A percentile compares a stretch with the other conserved stretches of the same genome.
These are phyloP conservation scores for Protomyces macrosporus DNA, from an alignment of 1,139 yeast species.

Conservation along the genomic window DNA sequence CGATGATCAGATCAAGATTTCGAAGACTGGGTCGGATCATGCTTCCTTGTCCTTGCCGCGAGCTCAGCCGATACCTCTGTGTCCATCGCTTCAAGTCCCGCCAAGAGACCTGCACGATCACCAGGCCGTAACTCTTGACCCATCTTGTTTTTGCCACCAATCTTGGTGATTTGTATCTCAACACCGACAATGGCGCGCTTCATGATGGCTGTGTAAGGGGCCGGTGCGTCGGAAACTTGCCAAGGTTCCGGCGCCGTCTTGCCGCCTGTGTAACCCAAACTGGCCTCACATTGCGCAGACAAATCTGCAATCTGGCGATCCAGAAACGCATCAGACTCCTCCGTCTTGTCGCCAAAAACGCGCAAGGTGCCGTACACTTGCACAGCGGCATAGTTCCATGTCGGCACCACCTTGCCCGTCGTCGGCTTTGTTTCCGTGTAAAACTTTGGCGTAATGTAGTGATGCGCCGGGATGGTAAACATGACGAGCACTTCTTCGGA, in stretches of 20 bases:
- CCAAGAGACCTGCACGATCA: slow-evolving; percentile 53
- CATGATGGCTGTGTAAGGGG: slow-evolving; percentile 44
- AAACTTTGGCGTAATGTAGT: slow-evolving; percentile 59
- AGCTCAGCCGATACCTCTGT: slow-evolving; percentile 22
- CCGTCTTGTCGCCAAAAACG: slow-evolving; percentile 43
- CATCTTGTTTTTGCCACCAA: slow-evolving; percentile 57
- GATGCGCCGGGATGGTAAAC: slow-evolving; percentile 49
- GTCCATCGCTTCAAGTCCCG: slow-evolving; percentile 40
- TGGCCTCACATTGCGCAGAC: slow-evolving; percentile 40
- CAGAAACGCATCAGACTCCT: slow-evolving; percentile 42
- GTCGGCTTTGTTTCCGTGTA: slow-evolving; percentile 51
- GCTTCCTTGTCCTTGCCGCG: neutral
- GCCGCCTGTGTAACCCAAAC: slow-evolving; percentile 19
- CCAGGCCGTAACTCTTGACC: slow-evolving; percentile 49
- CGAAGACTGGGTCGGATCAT: neutral
- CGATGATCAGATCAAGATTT: neutral
- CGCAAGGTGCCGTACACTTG: slow-evolving; percentile 55
- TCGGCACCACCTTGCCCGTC: slow-evolving; percentile 62
- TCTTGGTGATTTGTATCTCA: slow-evolving; percentile 49
- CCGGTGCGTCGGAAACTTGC: slow-evolving; percentile 59
- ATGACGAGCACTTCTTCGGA: slow-evolving; percentile 48
- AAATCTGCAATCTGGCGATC: slow-evolving; percentile 46
- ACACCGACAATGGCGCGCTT: slow-evolving; percentile 58
- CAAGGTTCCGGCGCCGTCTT: slow-evolving; percentile 40
- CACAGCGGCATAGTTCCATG: slow-evolving; percentile 65